Evolutionary conservation across 2,329 filamentous ascomycete genomes (phyloP), one percentile per base, ranked within the genome.

Genomic region (Colletotrichum liaoningense): DNA sequence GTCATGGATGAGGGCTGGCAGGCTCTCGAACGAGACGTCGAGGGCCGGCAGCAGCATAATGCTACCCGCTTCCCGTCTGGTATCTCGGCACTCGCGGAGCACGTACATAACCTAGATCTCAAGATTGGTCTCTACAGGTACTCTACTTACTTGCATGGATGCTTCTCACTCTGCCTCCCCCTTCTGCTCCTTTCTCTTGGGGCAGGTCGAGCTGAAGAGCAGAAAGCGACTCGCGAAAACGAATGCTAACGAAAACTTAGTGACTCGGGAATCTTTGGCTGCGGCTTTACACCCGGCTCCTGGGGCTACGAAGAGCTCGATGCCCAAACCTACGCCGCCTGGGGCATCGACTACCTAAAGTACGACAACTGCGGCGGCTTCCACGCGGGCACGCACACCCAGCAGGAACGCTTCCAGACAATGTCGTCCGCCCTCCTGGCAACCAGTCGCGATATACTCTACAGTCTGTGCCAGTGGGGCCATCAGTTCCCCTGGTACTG

Each of bases 341-440:
- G 87, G 87, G 86, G 85, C 3, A 81, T 88, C 65, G 86, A 88
- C 75, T 88, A 88, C 66, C 79, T 88, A 42, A 89, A 89, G 80
- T 88, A 88, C 74, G 86, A 88, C 74, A 87, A 87, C 75, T 88
- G 86, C 75, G 81, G 84, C 62, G 83, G 85, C 28, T 89, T 88
- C 78, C 83, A 85, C 33, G 80, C 80, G 35, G 88, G 87, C 83
- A 83, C 83, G 19, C 78, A 85, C n/a, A 84, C 87, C 0, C 79
- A 87, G 42, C 87, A 86, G 69, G 78, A 79, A 14, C 86, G 86
- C 12, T 85, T 84, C 72, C 75, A 74, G 24, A 77, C 74, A 60
- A 83, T 83, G 80, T 72, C 78, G 4, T 75, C 80, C 54, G 82
- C 80, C 6, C 75, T 83, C 35, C 77, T 76, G 28, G 74, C 75